These are phyloP conservation scores for Pseudonectria buxi DNA, from an alignment of 2,329 filamentous ascomycete species.

Conservation along the genomic window DNA sequence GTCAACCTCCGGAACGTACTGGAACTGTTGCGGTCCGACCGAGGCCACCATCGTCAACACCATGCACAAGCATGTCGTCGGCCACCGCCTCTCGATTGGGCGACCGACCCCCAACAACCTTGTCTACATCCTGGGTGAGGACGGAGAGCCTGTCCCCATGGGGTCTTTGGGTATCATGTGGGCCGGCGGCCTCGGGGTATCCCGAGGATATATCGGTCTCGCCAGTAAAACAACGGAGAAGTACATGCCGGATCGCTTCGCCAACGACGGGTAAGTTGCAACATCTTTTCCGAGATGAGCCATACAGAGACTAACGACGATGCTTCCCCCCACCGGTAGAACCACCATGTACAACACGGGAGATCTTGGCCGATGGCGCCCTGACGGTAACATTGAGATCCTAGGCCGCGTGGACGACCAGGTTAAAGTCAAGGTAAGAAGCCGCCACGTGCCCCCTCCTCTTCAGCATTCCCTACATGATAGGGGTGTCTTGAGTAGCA, in stretches of 20 bases:
- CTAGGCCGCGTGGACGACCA: slow-evolving; percentile 55
- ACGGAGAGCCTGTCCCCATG: slow-evolving; percentile 35
- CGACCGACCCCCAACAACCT: slow-evolving; percentile 49
- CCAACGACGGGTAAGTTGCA: slow-evolving; percentile 40
- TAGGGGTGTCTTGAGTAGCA: not conserved
- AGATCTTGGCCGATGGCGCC: slow-evolving; percentile 49
- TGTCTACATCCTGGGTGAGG: slow-evolving; percentile 47
- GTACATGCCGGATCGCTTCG: slow-evolving; percentile 46
- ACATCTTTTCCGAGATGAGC: not conserved
- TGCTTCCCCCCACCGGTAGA: slow-evolving; percentile 21
- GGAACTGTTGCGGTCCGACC: slow-evolving; percentile 54
- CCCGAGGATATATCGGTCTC: slow-evolving; percentile 49
- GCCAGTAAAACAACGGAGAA: slow-evolving; percentile 42
- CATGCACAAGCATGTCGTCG: slow-evolving; percentile 42
- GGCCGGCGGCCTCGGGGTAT: slow-evolving; percentile 50
- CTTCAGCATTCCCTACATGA: not conserved
- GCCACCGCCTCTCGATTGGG: slow-evolving; percentile 45
- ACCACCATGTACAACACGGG: slow-evolving; percentile 54
- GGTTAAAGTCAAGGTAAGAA: slow-evolving; percentile 49
- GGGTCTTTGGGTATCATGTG: slow-evolving; percentile 48
- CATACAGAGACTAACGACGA: not conserved
- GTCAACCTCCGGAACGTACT: slow-evolving; percentile 42
- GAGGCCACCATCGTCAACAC: slow-evolving; percentile 56
- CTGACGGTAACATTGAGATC: slow-evolving; percentile 47
- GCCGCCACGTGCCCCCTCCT: not conserved